Conservation (phyloP, 495 filamentous ascomycete species). For the Aspergillus carlsbadensis region DNA sequence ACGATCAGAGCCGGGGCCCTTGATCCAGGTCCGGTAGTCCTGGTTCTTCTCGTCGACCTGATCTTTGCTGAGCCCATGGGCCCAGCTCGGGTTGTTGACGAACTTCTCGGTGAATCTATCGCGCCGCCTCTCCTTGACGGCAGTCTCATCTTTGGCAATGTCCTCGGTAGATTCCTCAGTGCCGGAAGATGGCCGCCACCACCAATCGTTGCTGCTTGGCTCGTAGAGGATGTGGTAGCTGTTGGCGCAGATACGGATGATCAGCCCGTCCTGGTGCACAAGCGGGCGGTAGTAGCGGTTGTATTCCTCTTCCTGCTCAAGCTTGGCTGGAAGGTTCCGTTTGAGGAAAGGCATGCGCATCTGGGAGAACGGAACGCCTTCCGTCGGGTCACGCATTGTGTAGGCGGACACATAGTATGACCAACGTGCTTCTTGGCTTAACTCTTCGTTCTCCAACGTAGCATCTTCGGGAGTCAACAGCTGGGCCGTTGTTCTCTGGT, state of each 20-base stretch:
- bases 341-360: conserved; percentile 68
- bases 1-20: conserved; percentile 28
- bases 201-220: conserved; percentile 63
- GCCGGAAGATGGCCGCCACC: conserved; percentile 42
- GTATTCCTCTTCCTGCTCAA: conserved; percentile 50
- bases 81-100: conserved; percentile 73
- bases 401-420: conserved; percentile 93
- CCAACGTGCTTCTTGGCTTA: conserved; percentile 66
- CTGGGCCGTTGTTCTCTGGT: conserved; percentile 60
- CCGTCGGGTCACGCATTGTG: conserved; percentile 82
- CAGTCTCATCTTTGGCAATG: conserved; percentile 37
- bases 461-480: conserved; percentile 78
- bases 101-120: conserved; percentile 70
- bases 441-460: conserved; percentile 65
- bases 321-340: conserved; percentile 66
- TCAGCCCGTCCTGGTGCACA: conserved; percentile 69
- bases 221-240: conserved; percentile 80
- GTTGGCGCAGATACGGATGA: conserved; percentile 76
- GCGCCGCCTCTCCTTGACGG: conserved; percentile 54
- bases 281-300: conserved; percentile 52
- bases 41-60: conserved; percentile 69
- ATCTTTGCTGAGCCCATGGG: conserved; percentile 67
- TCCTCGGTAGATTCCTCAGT: conserved; percentile 47
- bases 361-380: conserved; percentile 67
- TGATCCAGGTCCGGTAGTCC: conserved; percentile 52